These are phyloP conservation scores for Biscutella laevigata DNA, from an alignment of 441 rosid species.

Conservation along the genomic window DNA sequence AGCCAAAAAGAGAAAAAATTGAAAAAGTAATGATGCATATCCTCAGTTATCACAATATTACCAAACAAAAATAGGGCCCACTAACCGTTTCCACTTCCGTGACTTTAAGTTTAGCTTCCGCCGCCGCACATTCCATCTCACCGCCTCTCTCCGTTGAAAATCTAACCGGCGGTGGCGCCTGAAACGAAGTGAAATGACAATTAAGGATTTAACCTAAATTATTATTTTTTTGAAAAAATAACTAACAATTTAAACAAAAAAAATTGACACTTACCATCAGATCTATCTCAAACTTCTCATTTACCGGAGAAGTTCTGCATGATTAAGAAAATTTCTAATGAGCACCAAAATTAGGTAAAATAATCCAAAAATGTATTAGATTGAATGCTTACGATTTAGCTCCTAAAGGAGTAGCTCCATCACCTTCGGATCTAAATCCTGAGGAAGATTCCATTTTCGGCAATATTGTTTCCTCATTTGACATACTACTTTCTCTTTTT, in stretches of 20 bases:
- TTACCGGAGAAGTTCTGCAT: slow-evolving; percentile 33
- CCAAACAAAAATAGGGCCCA: slow-evolving; percentile 20
- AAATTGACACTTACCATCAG: slow-evolving; percentile 64
- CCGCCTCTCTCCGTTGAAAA: slow-evolving; percentile 67
- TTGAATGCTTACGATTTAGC: slow-evolving; percentile 49
- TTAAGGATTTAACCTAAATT: too few species aligned
- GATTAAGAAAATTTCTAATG: not conserved
- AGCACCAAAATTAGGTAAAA: not conserved
- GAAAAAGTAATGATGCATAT: slow-evolving; percentile 11
- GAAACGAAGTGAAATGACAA: too few species aligned
- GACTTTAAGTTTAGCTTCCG: slow-evolving; percentile 43
- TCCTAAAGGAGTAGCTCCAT: slow-evolving; percentile 28
- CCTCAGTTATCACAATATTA: slow-evolving; percentile 11
- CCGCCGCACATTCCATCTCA: slow-evolving; percentile 37
- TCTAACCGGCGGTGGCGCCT: slow-evolving; percentile 52
- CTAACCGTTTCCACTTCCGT: slow-evolving; percentile 46
- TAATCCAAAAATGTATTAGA: too few species aligned
- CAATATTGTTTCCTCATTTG: slow-evolving; percentile 39
- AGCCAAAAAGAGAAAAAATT: too few species aligned
- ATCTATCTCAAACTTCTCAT: slow-evolving; percentile 72
- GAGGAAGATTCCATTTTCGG: slow-evolving; percentile 40
- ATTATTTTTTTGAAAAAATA: too few species aligned
- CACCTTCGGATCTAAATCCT: slow-evolving; percentile 35
- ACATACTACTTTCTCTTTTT: not conserved
- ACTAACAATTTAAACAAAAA: too few species aligned